Percentiles rank a stretch among this genome's conserved stretches.
phyloP scores from a whole-genome alignment of 345 rosid species.

The Sonneratia caseolaris region DNA sequence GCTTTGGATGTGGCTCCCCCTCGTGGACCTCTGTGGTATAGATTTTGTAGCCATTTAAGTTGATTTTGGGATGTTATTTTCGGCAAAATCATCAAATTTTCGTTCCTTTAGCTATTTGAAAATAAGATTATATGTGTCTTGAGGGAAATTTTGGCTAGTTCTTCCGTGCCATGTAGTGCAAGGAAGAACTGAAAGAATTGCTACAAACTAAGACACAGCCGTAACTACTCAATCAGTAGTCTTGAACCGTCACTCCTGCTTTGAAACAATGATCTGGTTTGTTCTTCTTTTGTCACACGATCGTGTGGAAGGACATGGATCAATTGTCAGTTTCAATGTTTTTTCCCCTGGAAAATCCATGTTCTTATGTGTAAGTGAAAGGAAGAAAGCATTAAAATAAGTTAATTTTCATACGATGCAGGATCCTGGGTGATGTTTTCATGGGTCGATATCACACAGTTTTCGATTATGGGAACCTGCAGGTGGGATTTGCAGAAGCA shows the following conservation, averaged over 20 bases:
- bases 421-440: conserved; percentile 92
- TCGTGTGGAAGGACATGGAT: neutral
- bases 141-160: no score
- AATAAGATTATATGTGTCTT: no score
- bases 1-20: conserved; percentile 50
- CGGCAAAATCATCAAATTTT: no score
- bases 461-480: conserved; percentile 57
- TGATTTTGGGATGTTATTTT: neutral
- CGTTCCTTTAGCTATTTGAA: no score
- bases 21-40: conserved; percentile 56
- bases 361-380: neutral
- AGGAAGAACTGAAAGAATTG: no score
- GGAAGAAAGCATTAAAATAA: neutral
- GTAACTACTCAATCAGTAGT: no score
- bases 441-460: conserved; percentile 82
- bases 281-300: neutral
- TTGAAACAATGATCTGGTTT: no score
- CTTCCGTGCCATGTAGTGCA: no score
- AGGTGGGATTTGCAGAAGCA: conserved; percentile 87
- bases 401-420: conserved; percentile 14
- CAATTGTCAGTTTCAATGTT: no score
- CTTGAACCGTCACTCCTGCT: no score
- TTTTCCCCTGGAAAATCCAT: no score
- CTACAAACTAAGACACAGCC: no score
- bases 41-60: neutral